phyloP scores from a whole-genome alignment of 192 early-diverging fungal species.

The Umbelopsis ramanniana region DNA sequence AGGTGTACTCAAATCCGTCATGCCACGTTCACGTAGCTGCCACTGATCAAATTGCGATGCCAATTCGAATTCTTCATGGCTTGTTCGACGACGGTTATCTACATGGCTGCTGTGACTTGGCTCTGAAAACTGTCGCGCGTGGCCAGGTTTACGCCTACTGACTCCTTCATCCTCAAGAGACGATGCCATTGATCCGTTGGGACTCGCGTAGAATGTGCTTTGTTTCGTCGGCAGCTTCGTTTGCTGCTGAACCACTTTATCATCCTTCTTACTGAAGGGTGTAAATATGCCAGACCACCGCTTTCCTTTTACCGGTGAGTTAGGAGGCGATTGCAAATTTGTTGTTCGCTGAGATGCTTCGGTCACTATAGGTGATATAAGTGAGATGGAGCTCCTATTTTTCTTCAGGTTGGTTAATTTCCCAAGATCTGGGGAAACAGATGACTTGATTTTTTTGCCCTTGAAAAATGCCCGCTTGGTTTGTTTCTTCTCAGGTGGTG shows the following conservation, averaged over 20 bases:
- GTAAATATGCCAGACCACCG: conserved; percentile 9
- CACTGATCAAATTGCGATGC: conserved; percentile 15
- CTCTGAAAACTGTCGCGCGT: background rate
- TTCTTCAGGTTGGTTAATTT: background rate
- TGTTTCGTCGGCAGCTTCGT: background rate
- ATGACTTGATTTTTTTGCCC: background rate
- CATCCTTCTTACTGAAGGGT: conserved; percentile 1
- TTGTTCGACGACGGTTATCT: background rate
- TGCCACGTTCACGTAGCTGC: conserved; percentile 9
- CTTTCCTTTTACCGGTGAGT: background rate
- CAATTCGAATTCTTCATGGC: conserved; percentile 8
- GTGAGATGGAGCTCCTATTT: background rate
- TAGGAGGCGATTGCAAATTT: background rate
- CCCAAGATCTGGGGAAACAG: background rate
- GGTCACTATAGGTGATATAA: background rate
- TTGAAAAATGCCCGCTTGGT: background rate
- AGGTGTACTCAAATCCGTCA: background rate
- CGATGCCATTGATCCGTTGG: background rate
- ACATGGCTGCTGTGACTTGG: background rate
- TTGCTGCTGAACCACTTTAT: background rate
- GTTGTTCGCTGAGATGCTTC: background rate
- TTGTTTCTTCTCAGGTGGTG: background rate
- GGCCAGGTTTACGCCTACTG: background rate
- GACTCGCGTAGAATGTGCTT: background rate
- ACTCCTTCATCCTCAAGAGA: background rate